Conservation (phyloP, 208 protist genomes). For the Leishmania turanica region DNA sequence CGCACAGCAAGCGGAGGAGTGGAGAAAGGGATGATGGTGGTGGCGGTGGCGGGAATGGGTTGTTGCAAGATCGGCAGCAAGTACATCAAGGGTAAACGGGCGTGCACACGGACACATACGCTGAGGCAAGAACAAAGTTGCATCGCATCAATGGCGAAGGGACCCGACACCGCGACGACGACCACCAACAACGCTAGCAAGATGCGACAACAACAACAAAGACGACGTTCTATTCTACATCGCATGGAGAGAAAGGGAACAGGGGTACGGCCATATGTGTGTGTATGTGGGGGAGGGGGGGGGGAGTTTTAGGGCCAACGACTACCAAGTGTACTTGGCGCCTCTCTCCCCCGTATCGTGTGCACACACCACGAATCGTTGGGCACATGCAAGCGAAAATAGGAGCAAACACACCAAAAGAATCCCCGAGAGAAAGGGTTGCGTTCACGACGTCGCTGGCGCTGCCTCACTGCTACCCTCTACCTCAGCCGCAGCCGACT, state of each 20-base stretch:
- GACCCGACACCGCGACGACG: neutral
- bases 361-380: neutral
- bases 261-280: neutral
- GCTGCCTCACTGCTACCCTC: conserved; percentile 7
- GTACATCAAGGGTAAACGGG: neutral
- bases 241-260: neutral
- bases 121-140: neutral
- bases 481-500: conserved; percentile 29
- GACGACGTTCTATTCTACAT: conserved; percentile 5
- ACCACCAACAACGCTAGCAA: neutral
- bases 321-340: neutral
- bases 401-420: neutral
- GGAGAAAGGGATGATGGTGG: neutral
- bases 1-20: neutral
- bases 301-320: neutral
- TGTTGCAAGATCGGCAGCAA: neutral
- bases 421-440: neutral
- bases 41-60: neutral
- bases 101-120: neutral
- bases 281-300: neutral
- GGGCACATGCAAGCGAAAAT: neutral
- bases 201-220: neutral
- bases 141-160: neutral
- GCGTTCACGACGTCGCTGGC: neutral
- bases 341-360: neutral